phyloP scores from a whole-genome alignment of 306 rosid species.

The Dicorynia guianensis region DNA sequence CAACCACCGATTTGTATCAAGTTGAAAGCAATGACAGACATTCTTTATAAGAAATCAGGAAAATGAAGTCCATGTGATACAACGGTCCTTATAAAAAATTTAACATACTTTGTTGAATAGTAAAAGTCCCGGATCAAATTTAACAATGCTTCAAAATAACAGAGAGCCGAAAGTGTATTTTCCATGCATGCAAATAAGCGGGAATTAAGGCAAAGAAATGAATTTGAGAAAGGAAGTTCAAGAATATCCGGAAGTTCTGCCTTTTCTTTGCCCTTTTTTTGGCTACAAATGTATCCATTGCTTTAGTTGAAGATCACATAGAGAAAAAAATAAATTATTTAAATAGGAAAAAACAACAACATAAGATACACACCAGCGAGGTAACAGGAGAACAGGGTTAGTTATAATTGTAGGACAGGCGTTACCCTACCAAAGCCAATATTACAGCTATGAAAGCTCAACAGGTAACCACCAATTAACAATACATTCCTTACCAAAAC shows the following conservation, averaged over 20 bases:
- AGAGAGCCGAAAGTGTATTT: neutral
- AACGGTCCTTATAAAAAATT: neutral
- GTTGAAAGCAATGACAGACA: conserved; percentile 21
- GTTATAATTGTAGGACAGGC: neutral
- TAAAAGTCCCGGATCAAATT: neutral
- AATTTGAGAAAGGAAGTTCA: neutral
- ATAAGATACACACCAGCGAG: neutral
- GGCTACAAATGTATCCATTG: neutral
- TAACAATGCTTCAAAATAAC: neutral
- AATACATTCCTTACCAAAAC: too few species aligned
- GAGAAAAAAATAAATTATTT: neutral
- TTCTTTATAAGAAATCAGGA: neutral
- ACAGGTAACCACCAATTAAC: too few species aligned
- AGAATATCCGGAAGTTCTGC: neutral
- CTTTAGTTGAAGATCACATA: neutral
- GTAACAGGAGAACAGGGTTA: neutral
- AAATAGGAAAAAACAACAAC: too few species aligned
- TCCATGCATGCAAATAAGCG: neutral
- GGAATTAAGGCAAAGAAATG: neutral
- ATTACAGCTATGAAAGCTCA: neutral
- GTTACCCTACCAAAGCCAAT: neutral
- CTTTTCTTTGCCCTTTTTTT: neutral
- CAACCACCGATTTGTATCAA: conserved; percentile 7
- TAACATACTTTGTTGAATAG: neutral
- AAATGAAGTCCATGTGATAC: neutral